Evolutionary conservation across 2,329 filamentous ascomycete genomes (phyloP).

Genomic region (Colletotrichum navitas): DNA sequence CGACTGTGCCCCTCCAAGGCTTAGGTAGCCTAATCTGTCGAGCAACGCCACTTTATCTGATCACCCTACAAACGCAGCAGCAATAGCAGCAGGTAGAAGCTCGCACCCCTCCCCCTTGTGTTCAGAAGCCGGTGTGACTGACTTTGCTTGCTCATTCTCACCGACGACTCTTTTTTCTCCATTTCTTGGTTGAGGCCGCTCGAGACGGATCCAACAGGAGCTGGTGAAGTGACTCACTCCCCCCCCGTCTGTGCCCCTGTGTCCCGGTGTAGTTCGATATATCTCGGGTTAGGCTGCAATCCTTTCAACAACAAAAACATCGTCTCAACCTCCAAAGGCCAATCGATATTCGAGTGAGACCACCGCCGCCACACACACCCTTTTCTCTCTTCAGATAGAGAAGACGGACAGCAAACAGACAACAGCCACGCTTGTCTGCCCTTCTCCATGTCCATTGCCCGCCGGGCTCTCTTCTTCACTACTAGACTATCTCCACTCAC

Average conservation of each 20-base stretch:
- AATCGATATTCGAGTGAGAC: conserved; percentile 21
- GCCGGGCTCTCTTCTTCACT: conserved; percentile 14
- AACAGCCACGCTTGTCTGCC: not conserved
- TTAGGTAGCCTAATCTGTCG: not conserved
- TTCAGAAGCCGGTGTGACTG: conserved; percentile 28
- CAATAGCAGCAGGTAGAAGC: conserved; percentile 20
- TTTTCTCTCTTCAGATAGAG: not conserved
- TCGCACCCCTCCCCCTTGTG: not conserved
- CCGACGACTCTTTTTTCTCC: conserved; percentile 14
- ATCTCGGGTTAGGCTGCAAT: not conserved
- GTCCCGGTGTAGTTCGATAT: conserved; percentile 2
- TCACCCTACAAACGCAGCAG: not conserved
- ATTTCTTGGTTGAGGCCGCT: conserved; percentile 23
- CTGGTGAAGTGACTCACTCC: conserved; percentile 36
- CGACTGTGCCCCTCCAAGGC: conserved; percentile 30
- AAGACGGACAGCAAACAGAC: not conserved
- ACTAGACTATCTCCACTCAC: conserved; percentile 25
- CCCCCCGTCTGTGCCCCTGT: conserved; percentile 1
- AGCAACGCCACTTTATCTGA: conserved; percentile 16
- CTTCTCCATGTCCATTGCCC: conserved; percentile 31
- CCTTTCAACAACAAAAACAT: conserved; percentile 6
- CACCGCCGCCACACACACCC: not conserved
- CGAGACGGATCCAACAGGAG: conserved; percentile 11
- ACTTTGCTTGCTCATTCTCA: not conserved
- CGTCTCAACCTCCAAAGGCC: not conserved